Evolutionary conservation across 2,329 filamentous ascomycete genomes (phyloP), one percentile per base, ranked within the genome.

Genomic region (Graphilbum fragrans): DNA sequence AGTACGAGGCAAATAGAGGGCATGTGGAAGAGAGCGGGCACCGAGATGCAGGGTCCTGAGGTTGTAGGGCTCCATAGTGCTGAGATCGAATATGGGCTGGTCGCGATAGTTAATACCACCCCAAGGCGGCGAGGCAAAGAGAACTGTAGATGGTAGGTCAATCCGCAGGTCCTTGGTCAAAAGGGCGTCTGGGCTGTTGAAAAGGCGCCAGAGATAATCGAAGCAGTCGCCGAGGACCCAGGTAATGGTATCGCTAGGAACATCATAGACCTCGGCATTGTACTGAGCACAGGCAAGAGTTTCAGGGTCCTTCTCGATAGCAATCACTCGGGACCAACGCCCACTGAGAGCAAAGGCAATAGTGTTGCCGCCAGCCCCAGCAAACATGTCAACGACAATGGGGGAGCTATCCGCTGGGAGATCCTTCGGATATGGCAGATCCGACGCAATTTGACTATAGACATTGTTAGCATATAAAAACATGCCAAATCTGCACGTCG

Each of bases 181-280:
- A 8, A 14, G 6, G 17, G 31, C 14, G 11, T 21, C 11, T 4
- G 18, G 35, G 35, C 35, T 14, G 56, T 38, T 18, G 53, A 45
- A 37, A 7, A 45, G 44, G 16, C 37, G 31, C 27, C 21, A 19
- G 20, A 94, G 60, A 37, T 79, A 77, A 29, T 84, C 72, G 54
- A 98, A 93, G 56, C 83, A 92, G 61, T 96, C 88, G 4, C 82
- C 88, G 41, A 83, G 69, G 31, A 95, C 72, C 82, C 87, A 98
- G 41, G 78, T 83, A 52, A 98, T 90, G 54, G 76, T 44, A 11
- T 56, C 77, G 38, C 80, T 73, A 3, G 67, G 65, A 1, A 94
- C 83, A 4, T 82, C 88, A 56, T 95, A 94, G 36, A 96, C 66
- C 41, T 77, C 69, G 8, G 92, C 87, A 57, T 98, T 98, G 58